Evolutionary conservation across 768 basidiomycete genomes (phyloP).

Genomic region (Dentipellis fragilis): DNA sequence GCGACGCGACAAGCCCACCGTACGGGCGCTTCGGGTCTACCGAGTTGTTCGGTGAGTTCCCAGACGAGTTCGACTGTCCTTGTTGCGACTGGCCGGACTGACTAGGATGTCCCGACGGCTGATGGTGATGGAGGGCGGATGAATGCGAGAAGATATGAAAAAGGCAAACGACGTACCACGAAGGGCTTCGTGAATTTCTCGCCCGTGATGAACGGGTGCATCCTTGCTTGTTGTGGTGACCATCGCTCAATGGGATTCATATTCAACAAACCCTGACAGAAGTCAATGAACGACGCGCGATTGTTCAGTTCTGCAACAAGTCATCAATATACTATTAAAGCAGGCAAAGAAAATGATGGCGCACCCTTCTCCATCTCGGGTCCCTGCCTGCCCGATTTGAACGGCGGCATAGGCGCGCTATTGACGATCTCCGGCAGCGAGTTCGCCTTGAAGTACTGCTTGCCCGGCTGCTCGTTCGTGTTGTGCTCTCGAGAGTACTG

Average conservation of each 20-base stretch:
- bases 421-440: constrained; percentile 93
- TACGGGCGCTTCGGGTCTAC: constrained; percentile 81
- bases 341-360: constrained; percentile 12
- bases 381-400: constrained; percentile 60
- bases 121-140: background rate
- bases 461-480: constrained; percentile 93
- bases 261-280: constrained; percentile 89
- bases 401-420: constrained; percentile 84
- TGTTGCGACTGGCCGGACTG: constrained; percentile 5
- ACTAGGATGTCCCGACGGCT: constrained; percentile 16
- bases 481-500: constrained; percentile 95
- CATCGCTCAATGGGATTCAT: constrained; percentile 92
- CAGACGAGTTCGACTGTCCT: constrained; percentile 19
- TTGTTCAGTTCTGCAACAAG: constrained; percentile 72
- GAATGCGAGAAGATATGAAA: background rate
- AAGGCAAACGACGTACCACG: constrained; percentile 41
- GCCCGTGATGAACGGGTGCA: constrained; percentile 97
- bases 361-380: constrained; percentile 85
- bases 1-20: constrained; percentile 86
- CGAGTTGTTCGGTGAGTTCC: constrained; percentile 22
- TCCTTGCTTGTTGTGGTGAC: constrained; percentile 92
- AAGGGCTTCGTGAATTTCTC: constrained; percentile 90
- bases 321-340: background rate
- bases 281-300: constrained; percentile 92
- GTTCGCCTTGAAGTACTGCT: constrained; percentile 96